Evolutionary conservation across 768 basidiomycete genomes (phyloP).

Genomic region (Gelatoporia subvermispora): DNA sequence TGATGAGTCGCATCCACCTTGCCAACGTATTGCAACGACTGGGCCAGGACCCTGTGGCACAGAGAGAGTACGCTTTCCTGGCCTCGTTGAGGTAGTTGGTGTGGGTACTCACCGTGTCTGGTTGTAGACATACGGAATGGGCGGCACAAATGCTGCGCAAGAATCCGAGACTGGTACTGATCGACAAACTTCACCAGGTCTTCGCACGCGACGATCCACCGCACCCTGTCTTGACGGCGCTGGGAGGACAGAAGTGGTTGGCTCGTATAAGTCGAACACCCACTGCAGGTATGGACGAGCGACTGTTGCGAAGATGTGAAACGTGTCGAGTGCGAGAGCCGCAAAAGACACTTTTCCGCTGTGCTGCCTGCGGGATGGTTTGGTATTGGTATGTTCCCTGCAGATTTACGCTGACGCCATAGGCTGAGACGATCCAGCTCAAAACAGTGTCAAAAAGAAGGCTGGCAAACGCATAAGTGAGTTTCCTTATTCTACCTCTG

Average conservation of each 20-base stretch:
- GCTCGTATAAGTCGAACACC: background rate
- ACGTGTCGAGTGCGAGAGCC: background rate
- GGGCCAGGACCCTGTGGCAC: background rate
- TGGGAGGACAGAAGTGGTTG: background rate
- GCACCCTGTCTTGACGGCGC: background rate
- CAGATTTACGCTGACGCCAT: background rate
- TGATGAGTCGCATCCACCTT: background rate
- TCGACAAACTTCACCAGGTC: background rate
- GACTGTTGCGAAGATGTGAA: background rate
- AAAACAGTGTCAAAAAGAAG: constrained; percentile 18
- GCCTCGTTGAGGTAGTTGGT: too few species aligned
- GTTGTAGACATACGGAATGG: background rate
- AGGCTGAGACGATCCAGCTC: constrained; percentile 9
- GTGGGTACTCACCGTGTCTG: too few species aligned
- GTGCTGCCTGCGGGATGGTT: background rate
- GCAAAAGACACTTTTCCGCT: background rate
- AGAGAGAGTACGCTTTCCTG: background rate
- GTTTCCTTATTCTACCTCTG: background rate
- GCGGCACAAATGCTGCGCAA: background rate
- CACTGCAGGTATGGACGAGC: constrained; percentile 1
- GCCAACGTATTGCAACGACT: background rate
- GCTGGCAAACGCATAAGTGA: constrained; percentile 23
- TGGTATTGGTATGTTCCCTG: constrained; percentile 3
- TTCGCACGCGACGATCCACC: background rate
- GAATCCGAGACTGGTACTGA: background rate